Percentiles rank a stretch among this genome's conserved stretches.
Conservation (phyloP, 1,284 basidiomycete species). For the Apiotrichum porosum region DNA sequence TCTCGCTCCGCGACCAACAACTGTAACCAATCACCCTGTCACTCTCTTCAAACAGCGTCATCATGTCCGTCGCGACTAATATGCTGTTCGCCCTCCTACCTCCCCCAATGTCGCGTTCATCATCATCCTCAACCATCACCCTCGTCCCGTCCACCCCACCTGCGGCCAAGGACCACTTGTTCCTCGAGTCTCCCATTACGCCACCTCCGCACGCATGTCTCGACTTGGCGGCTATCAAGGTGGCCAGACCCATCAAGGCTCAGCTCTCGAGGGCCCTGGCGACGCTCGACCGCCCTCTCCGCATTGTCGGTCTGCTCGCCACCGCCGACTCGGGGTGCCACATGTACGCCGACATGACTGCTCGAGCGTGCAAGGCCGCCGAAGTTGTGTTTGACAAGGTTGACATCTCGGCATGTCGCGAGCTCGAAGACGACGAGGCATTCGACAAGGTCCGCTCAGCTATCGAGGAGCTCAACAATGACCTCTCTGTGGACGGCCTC, state of each 20-base stretch:
- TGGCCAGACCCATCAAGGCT: conserved; percentile 12
- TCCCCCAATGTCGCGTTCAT: conserved; percentile 14
- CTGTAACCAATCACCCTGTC: too few relatives aligned
- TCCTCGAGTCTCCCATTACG: background rate
- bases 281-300: conserved; percentile 15
- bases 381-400: conserved; percentile 19
- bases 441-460: conserved; percentile 10
- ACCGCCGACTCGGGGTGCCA: conserved; percentile 24
- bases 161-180: background rate
- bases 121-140: conserved; percentile 12
- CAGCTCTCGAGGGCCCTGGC: conserved; percentile 5
- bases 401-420: conserved; percentile 1
- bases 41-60: too few relatives aligned
- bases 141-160: conserved; percentile 12
- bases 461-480: conserved; percentile 18
- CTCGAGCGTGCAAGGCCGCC: conserved; percentile 13
- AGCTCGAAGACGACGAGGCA: background rate
- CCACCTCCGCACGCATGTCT: background rate
- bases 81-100: background rate
- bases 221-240: conserved; percentile 5
- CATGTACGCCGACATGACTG: conserved; percentile 27
- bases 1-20: too few relatives aligned
- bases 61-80: too few relatives aligned
- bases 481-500: conserved; percentile 22
- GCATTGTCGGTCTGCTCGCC: conserved; percentile 29